Conservation (phyloP, 78 protist species). For the Dictyostelium brefeldianum region DNA sequence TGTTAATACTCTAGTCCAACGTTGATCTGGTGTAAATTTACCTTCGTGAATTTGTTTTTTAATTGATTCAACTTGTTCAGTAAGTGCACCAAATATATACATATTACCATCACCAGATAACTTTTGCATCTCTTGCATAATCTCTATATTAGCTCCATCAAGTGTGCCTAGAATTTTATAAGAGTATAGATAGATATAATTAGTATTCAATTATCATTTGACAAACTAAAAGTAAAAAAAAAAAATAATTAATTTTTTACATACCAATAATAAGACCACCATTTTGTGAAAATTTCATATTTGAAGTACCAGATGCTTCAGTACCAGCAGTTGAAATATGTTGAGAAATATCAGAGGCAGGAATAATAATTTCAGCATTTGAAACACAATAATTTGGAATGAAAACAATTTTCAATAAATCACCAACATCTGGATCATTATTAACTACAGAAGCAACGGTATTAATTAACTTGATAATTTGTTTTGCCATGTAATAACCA, state of each 20-base stretch:
- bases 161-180: conserved; percentile 53
- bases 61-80: conserved; percentile 37
- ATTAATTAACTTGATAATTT: conserved; percentile 94
- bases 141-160: conserved; percentile 98
- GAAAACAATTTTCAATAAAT: conserved; percentile 93
- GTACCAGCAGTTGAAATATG: conserved; percentile 97
- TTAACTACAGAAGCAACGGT: conserved; percentile 93
- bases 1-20: conserved; percentile 77
- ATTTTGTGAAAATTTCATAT: conserved; percentile 96
- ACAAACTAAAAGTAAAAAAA: too few relatives aligned
- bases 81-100: conserved; percentile 89
- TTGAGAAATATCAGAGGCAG: conserved; percentile 96
- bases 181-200: too few relatives aligned
- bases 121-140: conserved; percentile 80
- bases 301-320: conserved; percentile 97
- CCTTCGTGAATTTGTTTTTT: conserved; percentile 57
- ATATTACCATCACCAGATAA: conserved; percentile 85
- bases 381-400: conserved; percentile 96
- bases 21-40: conserved; percentile 29
- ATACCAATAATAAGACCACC: conserved; percentile 95
- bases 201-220: too few relatives aligned
- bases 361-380: conserved; percentile 96
- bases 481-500: conserved; percentile 95
- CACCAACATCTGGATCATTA: conserved; percentile 87
- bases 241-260: too few relatives aligned